Conservation (phyloP, 345 rosid species). For the Ricinus communis region DNA sequence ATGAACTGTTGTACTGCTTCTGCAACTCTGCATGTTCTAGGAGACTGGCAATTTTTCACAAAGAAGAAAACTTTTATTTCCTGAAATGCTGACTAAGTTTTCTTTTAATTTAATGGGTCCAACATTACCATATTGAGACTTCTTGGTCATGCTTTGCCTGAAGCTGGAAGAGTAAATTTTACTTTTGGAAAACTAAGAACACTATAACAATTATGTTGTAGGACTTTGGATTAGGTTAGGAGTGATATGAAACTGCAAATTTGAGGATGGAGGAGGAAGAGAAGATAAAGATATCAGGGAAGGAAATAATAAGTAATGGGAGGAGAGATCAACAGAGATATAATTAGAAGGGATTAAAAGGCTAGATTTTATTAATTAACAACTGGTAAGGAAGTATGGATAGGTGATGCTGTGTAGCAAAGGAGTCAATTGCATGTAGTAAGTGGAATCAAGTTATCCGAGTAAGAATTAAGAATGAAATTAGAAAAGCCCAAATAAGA, state of each 20-base stretch:
- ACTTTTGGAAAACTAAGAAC: background rate
- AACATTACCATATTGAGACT: background rate
- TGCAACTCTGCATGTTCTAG: slow-evolving; percentile 4
- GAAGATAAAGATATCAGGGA: background rate
- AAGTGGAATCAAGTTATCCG: background rate
- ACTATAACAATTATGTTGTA: background rate
- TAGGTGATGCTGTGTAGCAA: background rate
- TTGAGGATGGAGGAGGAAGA: background rate
- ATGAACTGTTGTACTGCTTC: background rate
- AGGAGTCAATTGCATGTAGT: background rate
- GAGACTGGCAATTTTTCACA: too few relatives aligned
- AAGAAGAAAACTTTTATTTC: background rate
- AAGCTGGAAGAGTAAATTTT: background rate
- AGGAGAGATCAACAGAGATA: background rate
- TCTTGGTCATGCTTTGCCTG: background rate
- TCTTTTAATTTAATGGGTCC: background rate
- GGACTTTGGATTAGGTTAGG: background rate
- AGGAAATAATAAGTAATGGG: background rate
- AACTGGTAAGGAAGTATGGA: background rate
- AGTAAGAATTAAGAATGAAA: too few relatives aligned
- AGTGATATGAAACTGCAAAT: background rate
- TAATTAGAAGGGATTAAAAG: background rate
- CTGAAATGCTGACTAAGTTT: background rate
- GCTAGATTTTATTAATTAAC: background rate
- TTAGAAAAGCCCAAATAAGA: too few relatives aligned